Evolutionary conservation across 2,329 filamentous ascomycete species (phyloP).

Genomic region (Shiraia sp.): DNA sequence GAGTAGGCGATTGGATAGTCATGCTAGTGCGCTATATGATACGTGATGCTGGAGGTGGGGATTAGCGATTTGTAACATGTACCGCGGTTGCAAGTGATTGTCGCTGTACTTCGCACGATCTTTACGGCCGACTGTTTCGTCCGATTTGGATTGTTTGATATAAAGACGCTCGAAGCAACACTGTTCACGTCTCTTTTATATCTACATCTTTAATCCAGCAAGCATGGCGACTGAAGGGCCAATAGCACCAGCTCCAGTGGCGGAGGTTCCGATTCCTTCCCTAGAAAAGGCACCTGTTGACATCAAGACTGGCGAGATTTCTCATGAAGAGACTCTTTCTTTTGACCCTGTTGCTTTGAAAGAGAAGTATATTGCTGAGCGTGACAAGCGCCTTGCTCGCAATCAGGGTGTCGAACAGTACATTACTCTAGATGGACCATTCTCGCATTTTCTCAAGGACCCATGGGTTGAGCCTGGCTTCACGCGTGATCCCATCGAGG

Average conservation of each 20-base stretch:
- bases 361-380: constrained; percentile 32
- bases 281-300: constrained; percentile 18
- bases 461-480: constrained; percentile 34
- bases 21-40: too few species aligned
- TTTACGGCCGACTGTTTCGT: too few species aligned
- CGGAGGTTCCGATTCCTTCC: constrained; percentile 20
- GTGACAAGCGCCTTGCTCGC: constrained; percentile 31
- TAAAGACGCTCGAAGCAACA: too few species aligned
- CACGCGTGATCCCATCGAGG: constrained; percentile 28
- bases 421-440: constrained; percentile 27
- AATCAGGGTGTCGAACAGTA: constrained; percentile 35
- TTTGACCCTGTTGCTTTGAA: constrained; percentile 31
- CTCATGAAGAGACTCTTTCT: constrained; percentile 16
- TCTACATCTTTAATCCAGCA: neutral
- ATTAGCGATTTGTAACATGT: too few species aligned
- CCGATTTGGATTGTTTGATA: too few species aligned
- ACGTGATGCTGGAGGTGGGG: too few species aligned
- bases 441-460: constrained; percentile 30
- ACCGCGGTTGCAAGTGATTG: too few species aligned
- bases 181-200: neutral
- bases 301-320: constrained; percentile 18
- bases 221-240: constrained; percentile 17
- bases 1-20: too few species aligned
- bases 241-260: constrained; percentile 14
- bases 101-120: too few species aligned